phyloP scores from a whole-genome alignment of 495 filamentous ascomycete genomes.

The Hyaloscypha bicolor region DNA sequence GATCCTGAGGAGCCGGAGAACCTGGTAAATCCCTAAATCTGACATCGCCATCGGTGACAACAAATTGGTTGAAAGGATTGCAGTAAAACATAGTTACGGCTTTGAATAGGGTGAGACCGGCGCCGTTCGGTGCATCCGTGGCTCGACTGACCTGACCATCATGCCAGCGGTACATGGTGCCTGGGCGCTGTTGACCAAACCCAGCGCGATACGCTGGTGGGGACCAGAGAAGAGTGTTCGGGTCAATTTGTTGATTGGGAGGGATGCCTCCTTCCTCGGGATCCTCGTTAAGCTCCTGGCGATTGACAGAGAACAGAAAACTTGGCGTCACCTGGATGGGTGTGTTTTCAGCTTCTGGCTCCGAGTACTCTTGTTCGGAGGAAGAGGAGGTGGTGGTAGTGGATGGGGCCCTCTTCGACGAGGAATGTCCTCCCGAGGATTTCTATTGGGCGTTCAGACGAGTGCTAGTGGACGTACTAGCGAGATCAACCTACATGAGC shows the following conservation, averaged over 20 bases:
- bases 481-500: neutral
- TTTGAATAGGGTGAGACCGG: conserved; percentile 4
- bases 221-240: neutral
- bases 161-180: conserved; percentile 17
- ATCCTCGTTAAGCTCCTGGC: conserved; percentile 16
- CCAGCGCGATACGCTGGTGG: neutral
- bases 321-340: neutral
- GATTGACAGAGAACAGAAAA: conserved; percentile 26
- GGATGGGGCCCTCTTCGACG: neutral
- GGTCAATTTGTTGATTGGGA: neutral
- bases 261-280: neutral
- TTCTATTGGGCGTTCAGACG: neutral
- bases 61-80: conserved; percentile 22
- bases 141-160: conserved; percentile 16
- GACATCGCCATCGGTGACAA: conserved; percentile 20
- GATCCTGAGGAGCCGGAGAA: conserved; percentile 6
- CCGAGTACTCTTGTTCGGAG: neutral
- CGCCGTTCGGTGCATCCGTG: neutral
- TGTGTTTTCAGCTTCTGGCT: neutral
- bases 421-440: neutral
- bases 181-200: conserved; percentile 1
- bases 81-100: conserved; percentile 26
- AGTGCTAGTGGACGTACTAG: neutral
- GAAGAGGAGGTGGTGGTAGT: neutral
- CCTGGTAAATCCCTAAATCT: conserved; percentile 18